These are phyloP conservation scores for Diplocarpon mali DNA, from an alignment of 2,329 filamentous ascomycete genomes.

Conservation along the genomic window DNA sequence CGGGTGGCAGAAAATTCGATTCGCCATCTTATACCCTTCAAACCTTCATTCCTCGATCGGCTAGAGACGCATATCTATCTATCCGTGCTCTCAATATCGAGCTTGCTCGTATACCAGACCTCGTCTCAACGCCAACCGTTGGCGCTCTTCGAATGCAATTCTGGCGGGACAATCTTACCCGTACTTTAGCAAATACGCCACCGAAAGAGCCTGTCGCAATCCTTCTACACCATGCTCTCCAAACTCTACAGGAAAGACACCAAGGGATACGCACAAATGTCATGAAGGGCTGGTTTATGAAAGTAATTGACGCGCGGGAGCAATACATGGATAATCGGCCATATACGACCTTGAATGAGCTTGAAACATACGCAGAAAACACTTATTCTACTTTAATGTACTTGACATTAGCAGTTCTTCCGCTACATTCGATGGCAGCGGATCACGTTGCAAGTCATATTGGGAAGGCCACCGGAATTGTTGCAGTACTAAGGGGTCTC, in stretches of 20 bases:
- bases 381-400: conserved; percentile 93
- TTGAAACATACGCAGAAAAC: conserved; percentile 87
- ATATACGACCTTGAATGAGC: conserved; percentile 57
- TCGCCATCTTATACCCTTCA: conserved; percentile 79
- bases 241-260: conserved; percentile 41
- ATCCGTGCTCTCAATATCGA: conserved; percentile 90
- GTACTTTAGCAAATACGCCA: conserved; percentile 64
- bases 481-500: conserved; percentile 74
- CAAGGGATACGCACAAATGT: conserved; percentile 30
- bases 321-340: conserved; percentile 75
- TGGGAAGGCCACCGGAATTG: conserved; percentile 85
- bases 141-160: conserved; percentile 88
- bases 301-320: conserved; percentile 72
- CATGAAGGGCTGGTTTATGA: conserved; percentile 61
- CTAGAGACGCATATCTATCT: conserved; percentile 76
- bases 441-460: conserved; percentile 94
- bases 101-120: conserved; percentile 78
- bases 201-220: conserved; percentile 88
- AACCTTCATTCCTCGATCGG: conserved; percentile 66
- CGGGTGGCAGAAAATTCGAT: conserved; percentile 62
- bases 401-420: conserved; percentile 67
- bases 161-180: conserved; percentile 77
- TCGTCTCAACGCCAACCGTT: conserved; percentile 77
- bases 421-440: conserved; percentile 69
- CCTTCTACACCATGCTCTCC: conserved; percentile 63